Base-by-base conservation (phyloP, 306 rosid genomes). In the Vigna hirtella region DNA sequence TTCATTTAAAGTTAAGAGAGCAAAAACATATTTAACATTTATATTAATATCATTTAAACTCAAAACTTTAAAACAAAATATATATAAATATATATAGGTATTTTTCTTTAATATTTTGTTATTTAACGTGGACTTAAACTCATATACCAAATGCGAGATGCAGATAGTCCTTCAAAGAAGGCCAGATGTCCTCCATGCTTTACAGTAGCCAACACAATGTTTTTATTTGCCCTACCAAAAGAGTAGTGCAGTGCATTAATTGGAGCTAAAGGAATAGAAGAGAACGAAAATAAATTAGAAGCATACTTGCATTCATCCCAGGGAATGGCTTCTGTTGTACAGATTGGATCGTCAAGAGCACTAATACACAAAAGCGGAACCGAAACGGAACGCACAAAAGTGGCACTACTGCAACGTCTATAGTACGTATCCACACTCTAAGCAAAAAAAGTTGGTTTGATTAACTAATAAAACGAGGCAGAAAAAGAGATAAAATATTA, bases 231-330 rank as follows among this genome's bases (percentile, higher is more conserved):
- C 88, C 94, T 89, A 9, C 7, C 53, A 81, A 45, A 65, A 73
- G 28, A 71, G 22, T 12, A 75, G 12, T 16, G 61, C 56, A 75
- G 12, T 16, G 61, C 56, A 30, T 32, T 57, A 77, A 53, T 53
- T 56, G 28, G 32, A 7, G n/a, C 49, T 42, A 57, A 55, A 43
- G 38, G 16, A 26, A 58, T 63, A 20, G 51, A 50, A 7, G 30
- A 69, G 55, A 72, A 49, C 7, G 40, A 10, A 66, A 76, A 78
- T 24, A 47, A 82, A 47, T 57, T 17, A 14, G 42, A 66, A 61
- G 24, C 79, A 4, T 62, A 90, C 98, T 93, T 93, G 93, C 98
- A 93, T 90, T 93, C 98, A 83, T 93, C 96, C 98, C 94, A 90
- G 20, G 96, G 98, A 86, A 93, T 90, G 86, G 96, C 96, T 88